Evolutionary conservation across 1,284 basidiomycete species (phyloP).

Genomic region (Sanguinoderma infundibulare): DNA sequence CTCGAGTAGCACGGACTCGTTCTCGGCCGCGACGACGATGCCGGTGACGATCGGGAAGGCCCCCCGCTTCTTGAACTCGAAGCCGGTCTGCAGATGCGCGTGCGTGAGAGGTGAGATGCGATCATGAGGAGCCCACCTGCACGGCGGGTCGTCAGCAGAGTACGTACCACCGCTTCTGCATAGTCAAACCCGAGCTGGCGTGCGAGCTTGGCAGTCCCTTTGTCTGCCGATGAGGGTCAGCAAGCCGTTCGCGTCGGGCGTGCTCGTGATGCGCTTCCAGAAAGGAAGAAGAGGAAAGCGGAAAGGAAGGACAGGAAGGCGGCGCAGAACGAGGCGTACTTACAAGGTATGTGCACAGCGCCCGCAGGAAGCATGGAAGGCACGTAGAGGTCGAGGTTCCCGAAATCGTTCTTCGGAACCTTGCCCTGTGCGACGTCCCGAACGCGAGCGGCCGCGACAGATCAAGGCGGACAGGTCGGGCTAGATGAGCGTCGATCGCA

Average conservation of each 20-base stretch:
- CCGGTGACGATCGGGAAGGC: slow-evolving; percentile 89
- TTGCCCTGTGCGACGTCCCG: slow-evolving; percentile 74
- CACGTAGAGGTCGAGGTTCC: slow-evolving; percentile 96
- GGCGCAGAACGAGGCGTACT: slow-evolving; percentile 43
- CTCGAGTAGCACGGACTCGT: slow-evolving; percentile 79
- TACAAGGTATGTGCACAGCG: slow-evolving; percentile 87
- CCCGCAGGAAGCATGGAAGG: slow-evolving; percentile 94
- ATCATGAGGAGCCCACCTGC: slow-evolving; percentile 3
- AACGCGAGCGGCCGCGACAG: no score
- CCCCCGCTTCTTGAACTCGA: slow-evolving; percentile 93
- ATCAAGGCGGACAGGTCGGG: no score
- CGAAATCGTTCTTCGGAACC: slow-evolving; percentile 95
- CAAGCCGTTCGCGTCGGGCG: neutral
- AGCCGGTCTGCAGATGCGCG: slow-evolving; percentile 69
- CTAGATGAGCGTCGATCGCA: neutral
- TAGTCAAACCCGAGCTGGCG: slow-evolving; percentile 86
- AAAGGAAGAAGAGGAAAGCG: neutral
- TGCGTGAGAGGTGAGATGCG: slow-evolving; percentile 11
- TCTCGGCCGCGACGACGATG: slow-evolving; percentile 85
- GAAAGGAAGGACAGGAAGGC: slow-evolving; percentile 11
- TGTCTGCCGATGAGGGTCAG: slow-evolving; percentile 55
- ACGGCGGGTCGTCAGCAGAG: neutral
- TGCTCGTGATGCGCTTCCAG: neutral
- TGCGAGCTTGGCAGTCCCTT: slow-evolving; percentile 89
- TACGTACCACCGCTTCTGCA: slow-evolving; percentile 89